Conservation (phyloP, 108 stramenopile species). For the Pseudonitzschia multistriata region DNA sequence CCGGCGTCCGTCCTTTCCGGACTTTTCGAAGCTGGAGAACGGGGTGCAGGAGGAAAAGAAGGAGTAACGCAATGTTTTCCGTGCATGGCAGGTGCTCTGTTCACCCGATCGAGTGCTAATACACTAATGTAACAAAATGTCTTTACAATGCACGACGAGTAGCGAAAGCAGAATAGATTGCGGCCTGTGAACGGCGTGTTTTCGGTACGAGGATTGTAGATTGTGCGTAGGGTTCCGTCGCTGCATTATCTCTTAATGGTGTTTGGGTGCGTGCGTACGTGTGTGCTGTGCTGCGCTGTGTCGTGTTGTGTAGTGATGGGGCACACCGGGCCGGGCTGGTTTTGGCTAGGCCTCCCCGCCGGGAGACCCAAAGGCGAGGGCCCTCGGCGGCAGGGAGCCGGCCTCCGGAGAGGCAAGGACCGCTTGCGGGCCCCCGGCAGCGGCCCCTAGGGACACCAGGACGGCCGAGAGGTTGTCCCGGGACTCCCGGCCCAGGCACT, state of each 20-base stretch:
- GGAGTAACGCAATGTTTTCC: too few species aligned
- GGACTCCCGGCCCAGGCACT: slow-evolving; percentile 65
- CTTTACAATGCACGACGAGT: too few species aligned
- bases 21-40: slow-evolving; percentile 20
- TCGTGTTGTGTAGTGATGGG: background rate
- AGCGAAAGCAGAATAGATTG: too few species aligned
- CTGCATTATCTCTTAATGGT: too few species aligned
- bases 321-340: background rate
- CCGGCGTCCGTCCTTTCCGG: slow-evolving; percentile 33
- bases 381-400: slow-evolving; percentile 1
- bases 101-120: background rate
- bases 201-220: too few species aligned
- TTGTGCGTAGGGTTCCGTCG: too few species aligned
- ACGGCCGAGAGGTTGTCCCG: slow-evolving; percentile 89
- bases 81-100: too few species aligned
- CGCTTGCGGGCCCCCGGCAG: background rate
- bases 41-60: slow-evolving; percentile 20
- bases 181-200: too few species aligned
- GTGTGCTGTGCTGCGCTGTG: too few species aligned
- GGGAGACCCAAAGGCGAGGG: slow-evolving; percentile 5
- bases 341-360: background rate
- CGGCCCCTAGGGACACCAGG: slow-evolving; percentile 52
- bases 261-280: too few species aligned
- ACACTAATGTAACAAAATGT: too few species aligned
- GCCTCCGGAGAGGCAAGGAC: background rate